phyloP scores from a whole-genome alignment of 2,329 filamentous ascomycete species.

The Hansfordia pulvinata region DNA sequence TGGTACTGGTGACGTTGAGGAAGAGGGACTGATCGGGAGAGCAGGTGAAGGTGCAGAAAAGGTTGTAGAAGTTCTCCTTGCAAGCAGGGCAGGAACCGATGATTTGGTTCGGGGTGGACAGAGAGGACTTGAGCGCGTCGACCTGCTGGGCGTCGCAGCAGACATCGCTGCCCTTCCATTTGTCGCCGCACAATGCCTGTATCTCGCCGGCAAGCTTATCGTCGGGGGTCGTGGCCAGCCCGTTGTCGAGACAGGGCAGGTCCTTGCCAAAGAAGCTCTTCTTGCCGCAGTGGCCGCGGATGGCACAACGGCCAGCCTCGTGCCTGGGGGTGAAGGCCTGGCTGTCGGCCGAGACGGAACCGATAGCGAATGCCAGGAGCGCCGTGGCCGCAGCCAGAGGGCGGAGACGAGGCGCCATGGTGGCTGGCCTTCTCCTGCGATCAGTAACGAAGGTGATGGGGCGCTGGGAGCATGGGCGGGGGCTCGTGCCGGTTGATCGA shows the following conservation, averaged over 20 bases:
- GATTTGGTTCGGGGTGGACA: constrained; percentile 76
- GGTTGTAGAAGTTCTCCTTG: constrained; percentile 96
- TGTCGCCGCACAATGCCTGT: constrained; percentile 70
- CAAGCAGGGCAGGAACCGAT: constrained; percentile 92
- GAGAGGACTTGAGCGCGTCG: constrained; percentile 65
- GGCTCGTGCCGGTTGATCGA: too few relatives aligned
- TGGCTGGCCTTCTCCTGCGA: too few relatives aligned
- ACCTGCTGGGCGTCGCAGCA: constrained; percentile 62
- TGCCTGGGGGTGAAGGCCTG: constrained; percentile 45
- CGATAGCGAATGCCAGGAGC: neutral
- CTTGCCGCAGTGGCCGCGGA: constrained; percentile 84
- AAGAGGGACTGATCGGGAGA: constrained; percentile 94
- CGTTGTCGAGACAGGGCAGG: constrained; percentile 88
- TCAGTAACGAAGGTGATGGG: too few relatives aligned
- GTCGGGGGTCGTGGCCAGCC: constrained; percentile 60
- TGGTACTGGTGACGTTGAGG: constrained; percentile 74
- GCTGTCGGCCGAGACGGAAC: constrained; percentile 13
- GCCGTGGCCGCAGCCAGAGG: neutral
- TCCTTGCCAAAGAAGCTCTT: constrained; percentile 81
- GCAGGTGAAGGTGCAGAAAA: constrained; percentile 97
- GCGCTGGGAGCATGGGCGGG: too few relatives aligned
- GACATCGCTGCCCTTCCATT: constrained; percentile 73
- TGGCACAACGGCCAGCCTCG: constrained; percentile 77
- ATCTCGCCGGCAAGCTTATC: constrained; percentile 61
- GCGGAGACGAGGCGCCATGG: neutral